Percentiles rank a stretch among this genome's conserved stretches.
Conservation (phyloP, 257 asterid species). For the Forsythia suspensa region DNA sequence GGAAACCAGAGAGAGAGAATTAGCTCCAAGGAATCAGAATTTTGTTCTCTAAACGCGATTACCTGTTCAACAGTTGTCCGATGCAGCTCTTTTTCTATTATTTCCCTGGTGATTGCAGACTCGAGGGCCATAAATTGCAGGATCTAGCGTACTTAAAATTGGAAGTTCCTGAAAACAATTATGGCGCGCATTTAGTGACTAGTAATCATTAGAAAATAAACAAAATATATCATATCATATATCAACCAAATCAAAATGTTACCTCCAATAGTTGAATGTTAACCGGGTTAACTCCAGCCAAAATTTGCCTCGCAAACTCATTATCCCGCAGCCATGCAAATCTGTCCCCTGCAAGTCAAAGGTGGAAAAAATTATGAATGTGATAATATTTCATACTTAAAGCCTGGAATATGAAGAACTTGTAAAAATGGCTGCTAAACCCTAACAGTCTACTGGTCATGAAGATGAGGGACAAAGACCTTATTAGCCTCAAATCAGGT, state of each 20-base stretch:
- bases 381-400: not conserved
- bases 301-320: slow-evolving; percentile 84
- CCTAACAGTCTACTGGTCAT: not conserved
- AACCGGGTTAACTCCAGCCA: slow-evolving; percentile 89
- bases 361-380: not conserved
- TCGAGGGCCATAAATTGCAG: slow-evolving; percentile 74
- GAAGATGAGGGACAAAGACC: not conserved
- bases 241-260: slow-evolving; percentile 12
- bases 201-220: not conserved
- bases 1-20: not conserved
- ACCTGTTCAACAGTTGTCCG: slow-evolving; percentile 78
- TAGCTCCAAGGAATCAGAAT: not conserved
- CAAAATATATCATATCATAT: not conserved
- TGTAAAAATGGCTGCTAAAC: not conserved
- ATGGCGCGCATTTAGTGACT: slow-evolving; percentile 3
- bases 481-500: not conserved
- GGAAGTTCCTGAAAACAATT: slow-evolving; percentile 68
- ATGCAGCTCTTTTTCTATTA: slow-evolving; percentile 61
- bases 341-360: slow-evolving; percentile 63
- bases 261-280: slow-evolving; percentile 76
- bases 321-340: slow-evolving; percentile 82
- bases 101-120: slow-evolving; percentile 69
- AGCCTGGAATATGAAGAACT: not conserved
- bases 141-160: slow-evolving; percentile 75
- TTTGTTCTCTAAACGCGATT: slow-evolving; percentile 3